Evolutionary conservation across 1,284 basidiomycete species (phyloP).

Genomic region (Omphalotus olearius): DNA sequence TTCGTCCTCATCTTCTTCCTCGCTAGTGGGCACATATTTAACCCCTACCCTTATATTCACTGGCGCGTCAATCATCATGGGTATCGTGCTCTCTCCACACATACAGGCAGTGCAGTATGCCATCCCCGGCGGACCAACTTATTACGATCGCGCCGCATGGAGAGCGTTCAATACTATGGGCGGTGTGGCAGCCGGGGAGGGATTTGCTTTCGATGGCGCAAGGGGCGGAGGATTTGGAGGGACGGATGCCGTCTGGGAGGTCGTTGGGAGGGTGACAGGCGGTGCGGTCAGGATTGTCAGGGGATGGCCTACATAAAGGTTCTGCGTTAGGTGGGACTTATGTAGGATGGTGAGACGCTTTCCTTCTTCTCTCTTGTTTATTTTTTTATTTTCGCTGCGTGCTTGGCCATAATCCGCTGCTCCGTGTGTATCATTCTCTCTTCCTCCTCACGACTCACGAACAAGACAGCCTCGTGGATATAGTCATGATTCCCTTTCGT

Average conservation of each 20-base stretch:
- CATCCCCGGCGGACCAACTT: slow-evolving; percentile 63
- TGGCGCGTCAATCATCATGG: slow-evolving; percentile 52
- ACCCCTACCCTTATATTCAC: slow-evolving; percentile 47
- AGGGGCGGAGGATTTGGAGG: slow-evolving; percentile 21
- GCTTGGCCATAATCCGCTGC: too few relatives aligned
- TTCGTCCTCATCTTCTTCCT: neutral
- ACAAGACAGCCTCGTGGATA: too few relatives aligned
- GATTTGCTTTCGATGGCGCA: slow-evolving; percentile 40
- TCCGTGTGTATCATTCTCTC: too few relatives aligned
- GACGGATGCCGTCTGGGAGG: slow-evolving; percentile 53
- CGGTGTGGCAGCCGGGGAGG: slow-evolving; percentile 50
- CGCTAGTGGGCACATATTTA: neutral
- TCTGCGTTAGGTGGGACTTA: too few relatives aligned
- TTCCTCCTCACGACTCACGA: too few relatives aligned
- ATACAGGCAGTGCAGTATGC: slow-evolving; percentile 49
- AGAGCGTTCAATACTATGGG: slow-evolving; percentile 69
- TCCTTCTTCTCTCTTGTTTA: neutral
- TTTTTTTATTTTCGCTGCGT: neutral
- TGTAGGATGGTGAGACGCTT: too few relatives aligned
- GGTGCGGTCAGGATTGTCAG: slow-evolving; percentile 69
- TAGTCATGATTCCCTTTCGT: too few relatives aligned
- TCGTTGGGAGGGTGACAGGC: slow-evolving; percentile 59
- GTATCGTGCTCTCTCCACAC: slow-evolving; percentile 52
- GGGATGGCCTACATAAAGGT: slow-evolving; percentile 61
- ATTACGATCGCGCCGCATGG: slow-evolving; percentile 77